These are phyloP conservation scores for Citrus australasica DNA, from an alignment of 345 rosid genomes.

Conservation along the genomic window DNA sequence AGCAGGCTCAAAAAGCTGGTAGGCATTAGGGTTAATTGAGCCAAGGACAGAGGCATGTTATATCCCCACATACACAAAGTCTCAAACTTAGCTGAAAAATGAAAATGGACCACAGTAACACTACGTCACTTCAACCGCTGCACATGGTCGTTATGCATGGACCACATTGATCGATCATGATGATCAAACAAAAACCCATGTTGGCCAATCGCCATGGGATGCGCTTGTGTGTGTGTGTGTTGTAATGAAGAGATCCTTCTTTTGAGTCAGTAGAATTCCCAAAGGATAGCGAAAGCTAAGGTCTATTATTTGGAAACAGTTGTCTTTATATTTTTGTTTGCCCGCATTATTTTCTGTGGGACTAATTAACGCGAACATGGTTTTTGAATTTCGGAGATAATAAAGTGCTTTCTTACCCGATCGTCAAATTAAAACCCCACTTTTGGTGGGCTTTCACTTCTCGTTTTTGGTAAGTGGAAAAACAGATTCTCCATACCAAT, in stretches of 20 bases:
- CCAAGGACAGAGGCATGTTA: background rate
- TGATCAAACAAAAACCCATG: background rate
- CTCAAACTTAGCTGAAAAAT: background rate
- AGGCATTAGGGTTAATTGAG: background rate
- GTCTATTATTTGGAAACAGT: slow-evolving; percentile 12
- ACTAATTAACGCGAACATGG: background rate
- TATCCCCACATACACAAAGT: background rate
- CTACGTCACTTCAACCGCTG: background rate
- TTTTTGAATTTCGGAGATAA: slow-evolving; percentile 3
- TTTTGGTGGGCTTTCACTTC: background rate
- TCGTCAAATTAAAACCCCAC: background rate
- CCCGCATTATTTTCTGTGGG: background rate
- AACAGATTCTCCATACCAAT: background rate
- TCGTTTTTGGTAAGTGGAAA: background rate
- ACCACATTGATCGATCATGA: background rate
- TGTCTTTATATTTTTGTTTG: background rate
- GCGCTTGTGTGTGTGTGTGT: background rate
- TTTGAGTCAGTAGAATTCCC: background rate
- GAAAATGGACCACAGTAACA: background rate
- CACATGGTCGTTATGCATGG: background rate
- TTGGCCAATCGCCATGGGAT: background rate
- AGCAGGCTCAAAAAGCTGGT: background rate
- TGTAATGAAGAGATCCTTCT: background rate
- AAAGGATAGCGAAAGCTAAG: background rate
- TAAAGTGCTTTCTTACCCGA: slow-evolving; percentile 3